Evolutionary conservation across 192 early-diverging fungal species (phyloP).

Genomic region (Mortierella hygrophila): DNA sequence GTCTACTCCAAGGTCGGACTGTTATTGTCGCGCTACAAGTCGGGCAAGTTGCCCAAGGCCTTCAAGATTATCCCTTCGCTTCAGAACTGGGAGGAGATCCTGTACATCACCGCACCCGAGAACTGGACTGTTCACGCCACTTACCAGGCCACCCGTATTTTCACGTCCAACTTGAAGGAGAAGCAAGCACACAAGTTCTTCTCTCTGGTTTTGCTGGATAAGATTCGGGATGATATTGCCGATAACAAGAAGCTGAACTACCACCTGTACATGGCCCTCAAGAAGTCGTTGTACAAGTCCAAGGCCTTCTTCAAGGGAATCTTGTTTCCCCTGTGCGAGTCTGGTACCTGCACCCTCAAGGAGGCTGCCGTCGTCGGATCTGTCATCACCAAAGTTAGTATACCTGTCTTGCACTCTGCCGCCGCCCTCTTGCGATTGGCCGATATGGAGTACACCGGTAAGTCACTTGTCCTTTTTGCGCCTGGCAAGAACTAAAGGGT

Average conservation of each 20-base stretch:
- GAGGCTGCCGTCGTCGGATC: constrained; percentile 97
- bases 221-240: constrained; percentile 94
- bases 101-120: constrained; percentile 91
- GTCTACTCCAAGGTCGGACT: constrained; percentile 96
- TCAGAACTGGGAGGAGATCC: constrained; percentile 96
- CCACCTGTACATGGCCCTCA: constrained; percentile 96
- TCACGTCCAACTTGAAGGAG: constrained; percentile 97
- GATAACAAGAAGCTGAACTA: constrained; percentile 98
- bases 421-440: constrained; percentile 93
- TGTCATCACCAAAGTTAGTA: constrained; percentile 91
- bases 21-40: constrained; percentile 92
- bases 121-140: constrained; percentile 97
- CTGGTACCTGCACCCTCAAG: constrained; percentile 90
- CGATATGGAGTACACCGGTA: constrained; percentile 97
- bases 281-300: constrained; percentile 97
- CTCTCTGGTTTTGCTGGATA: constrained; percentile 88
- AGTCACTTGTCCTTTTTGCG: constrained; percentile 9
- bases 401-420: constrained; percentile 96
- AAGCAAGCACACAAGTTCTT: constrained; percentile 95
- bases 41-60: constrained; percentile 95
- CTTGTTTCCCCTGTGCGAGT: constrained; percentile 94
- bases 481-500: background rate
- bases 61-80: constrained; percentile 99
- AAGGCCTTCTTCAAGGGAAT: constrained; percentile 98
- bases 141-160: constrained; percentile 96